phyloP scores from a whole-genome alignment of 1,284 basidiomycete genomes.

The Ustilago esculenta region DNA sequence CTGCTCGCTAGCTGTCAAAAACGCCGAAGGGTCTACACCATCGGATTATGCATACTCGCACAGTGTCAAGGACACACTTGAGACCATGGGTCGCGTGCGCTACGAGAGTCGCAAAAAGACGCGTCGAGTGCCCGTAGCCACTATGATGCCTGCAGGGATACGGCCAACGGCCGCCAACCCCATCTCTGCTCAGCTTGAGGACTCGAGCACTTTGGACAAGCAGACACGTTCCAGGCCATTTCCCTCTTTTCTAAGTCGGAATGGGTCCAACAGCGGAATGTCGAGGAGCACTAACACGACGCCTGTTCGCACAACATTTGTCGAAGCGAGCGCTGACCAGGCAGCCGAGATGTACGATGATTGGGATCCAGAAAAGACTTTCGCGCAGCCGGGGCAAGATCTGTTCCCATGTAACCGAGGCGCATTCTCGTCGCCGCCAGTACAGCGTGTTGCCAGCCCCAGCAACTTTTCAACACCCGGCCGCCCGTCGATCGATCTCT shows the following conservation, averaged over 20 bases:
- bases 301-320: constrained; percentile 20
- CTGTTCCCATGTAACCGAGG: constrained; percentile 24
- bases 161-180: constrained; percentile 1
- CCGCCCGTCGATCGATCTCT: constrained; percentile 29
- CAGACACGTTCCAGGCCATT: constrained; percentile 12
- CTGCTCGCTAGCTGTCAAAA: constrained; percentile 80
- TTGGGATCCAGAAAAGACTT: constrained; percentile 46
- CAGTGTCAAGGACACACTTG: constrained; percentile 48
- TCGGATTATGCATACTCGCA: constrained; percentile 83
- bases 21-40: constrained; percentile 88
- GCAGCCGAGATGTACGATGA: constrained; percentile 21
- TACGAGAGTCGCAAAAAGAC: constrained; percentile 40
- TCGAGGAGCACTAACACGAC: constrained; percentile 17
- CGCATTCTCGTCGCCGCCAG: constrained; percentile 19
- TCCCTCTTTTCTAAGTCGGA: constrained; percentile 30
- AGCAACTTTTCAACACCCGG: constrained; percentile 5
- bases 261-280: constrained; percentile 11
- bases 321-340: constrained; percentile 5
- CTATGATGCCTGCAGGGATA: constrained; percentile 10
- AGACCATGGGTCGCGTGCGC: constrained; percentile 44
- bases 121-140: constrained; percentile 15
- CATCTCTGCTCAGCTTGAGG: constrained; percentile 10
- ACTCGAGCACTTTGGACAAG: constrained; percentile 10
- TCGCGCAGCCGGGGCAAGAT: constrained; percentile 41
- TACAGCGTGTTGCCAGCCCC: constrained; percentile 18